These are phyloP conservation scores for Cladophialophora bantiana DNA, from an alignment of 2,329 filamentous ascomycete species.

Conservation along the genomic window DNA sequence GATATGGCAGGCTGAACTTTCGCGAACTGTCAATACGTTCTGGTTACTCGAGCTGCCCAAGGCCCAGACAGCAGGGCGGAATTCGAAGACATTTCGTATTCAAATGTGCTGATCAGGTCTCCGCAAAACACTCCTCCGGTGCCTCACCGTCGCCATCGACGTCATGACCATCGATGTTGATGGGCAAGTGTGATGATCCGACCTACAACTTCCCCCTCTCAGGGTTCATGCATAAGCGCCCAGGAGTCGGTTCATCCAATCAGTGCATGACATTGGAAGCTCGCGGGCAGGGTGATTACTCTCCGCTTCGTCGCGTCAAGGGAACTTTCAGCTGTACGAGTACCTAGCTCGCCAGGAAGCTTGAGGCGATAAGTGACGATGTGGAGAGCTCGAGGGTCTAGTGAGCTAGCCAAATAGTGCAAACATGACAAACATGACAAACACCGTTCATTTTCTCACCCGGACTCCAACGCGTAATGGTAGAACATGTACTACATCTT, in stretches of 20 bases:
- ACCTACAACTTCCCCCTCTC: background rate
- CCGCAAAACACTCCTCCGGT: background rate
- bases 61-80: background rate
- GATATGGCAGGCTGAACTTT: background rate
- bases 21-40: background rate
- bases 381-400: background rate
- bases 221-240: background rate
- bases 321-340: too few relatives aligned
- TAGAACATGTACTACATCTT: background rate
- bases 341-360: background rate
- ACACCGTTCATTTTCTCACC: background rate
- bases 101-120: background rate
- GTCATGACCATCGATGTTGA: slow-evolving; percentile 9
- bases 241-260: background rate
- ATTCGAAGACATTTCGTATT: background rate
- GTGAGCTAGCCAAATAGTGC: background rate
- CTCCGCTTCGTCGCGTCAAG: background rate
- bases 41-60: background rate
- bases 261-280: background rate
- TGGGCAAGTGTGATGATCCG: background rate
- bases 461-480: background rate
- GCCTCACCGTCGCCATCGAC: slow-evolving; percentile 8
- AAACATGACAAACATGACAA: background rate
- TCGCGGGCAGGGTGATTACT: background rate
- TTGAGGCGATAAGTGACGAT: background rate